These are phyloP conservation scores for Lithocarpus polystachyus DNA, from an alignment of 306 rosid species.

Conservation along the genomic window DNA sequence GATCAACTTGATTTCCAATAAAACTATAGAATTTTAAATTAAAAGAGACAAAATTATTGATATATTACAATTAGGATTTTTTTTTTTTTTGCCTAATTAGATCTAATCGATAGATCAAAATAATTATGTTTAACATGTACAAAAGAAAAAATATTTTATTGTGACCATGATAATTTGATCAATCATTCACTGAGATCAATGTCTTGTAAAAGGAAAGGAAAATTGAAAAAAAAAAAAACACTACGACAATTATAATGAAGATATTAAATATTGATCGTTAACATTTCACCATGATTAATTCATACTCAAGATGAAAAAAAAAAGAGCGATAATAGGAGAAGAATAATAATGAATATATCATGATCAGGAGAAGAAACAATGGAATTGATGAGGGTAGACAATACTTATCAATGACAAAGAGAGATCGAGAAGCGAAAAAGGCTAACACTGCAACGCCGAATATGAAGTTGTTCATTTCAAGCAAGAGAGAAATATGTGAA, in stretches of 20 bases:
- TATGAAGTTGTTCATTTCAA: not conserved
- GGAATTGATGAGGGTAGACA: not conserved
- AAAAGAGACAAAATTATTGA: not conserved
- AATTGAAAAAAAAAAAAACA: too few relatives aligned
- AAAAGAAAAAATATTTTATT: not conserved
- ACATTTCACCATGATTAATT: not conserved
- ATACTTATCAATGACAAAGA: not conserved
- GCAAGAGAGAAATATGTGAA: not conserved
- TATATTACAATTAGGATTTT: not conserved
- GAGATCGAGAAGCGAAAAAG: not conserved
- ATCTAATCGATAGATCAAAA: not conserved
- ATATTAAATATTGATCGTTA: not conserved
- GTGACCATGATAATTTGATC: too few relatives aligned
- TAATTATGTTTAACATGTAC: not conserved
- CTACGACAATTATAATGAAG: too few relatives aligned
- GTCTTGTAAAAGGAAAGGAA: too few relatives aligned
- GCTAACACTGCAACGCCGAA: not conserved
- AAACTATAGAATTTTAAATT: not conserved
- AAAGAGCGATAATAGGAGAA: not conserved
- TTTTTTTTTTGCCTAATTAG: not conserved
- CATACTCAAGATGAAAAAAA: not conserved
- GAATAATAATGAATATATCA: not conserved
- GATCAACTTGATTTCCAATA: not conserved
- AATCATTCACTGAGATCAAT: too few relatives aligned
- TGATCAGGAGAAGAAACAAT: not conserved